Conservation (phyloP, 192 early-diverging fungal genomes). For the Coemansia sp. region DNA sequence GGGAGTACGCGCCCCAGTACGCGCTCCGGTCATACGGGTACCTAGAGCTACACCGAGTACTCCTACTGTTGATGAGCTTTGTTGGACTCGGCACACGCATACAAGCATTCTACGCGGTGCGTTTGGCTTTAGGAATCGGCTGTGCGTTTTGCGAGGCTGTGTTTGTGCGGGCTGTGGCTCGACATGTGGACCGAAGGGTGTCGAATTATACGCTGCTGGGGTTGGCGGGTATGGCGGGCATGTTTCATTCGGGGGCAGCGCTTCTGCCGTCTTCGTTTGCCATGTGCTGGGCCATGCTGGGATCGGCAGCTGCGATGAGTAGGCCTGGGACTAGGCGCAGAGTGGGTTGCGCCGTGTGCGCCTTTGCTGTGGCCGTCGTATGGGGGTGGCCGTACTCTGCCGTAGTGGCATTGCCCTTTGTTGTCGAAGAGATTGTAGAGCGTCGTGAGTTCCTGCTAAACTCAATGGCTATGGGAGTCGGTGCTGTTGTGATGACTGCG, state of each 20-base stretch:
- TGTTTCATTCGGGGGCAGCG: constrained; percentile 82
- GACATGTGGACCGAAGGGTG: constrained; percentile 63
- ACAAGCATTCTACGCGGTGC: constrained; percentile 75
- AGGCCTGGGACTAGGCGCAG: constrained; percentile 56
- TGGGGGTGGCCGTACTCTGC: constrained; percentile 91
- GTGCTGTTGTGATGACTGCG: constrained; percentile 27
- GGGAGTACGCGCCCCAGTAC: constrained; percentile 93
- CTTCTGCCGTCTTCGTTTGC: constrained; percentile 90
- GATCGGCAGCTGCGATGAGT: constrained; percentile 66
- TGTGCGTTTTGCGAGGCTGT: constrained; percentile 68
- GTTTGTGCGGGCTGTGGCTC: constrained; percentile 66
- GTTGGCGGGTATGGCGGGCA: constrained; percentile 73
- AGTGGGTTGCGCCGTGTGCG: constrained; percentile 61
- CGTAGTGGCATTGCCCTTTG: constrained; percentile 72
- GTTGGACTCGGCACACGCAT: constrained; percentile 31
- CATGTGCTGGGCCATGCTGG: constrained; percentile 82
- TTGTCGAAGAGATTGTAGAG: constrained; percentile 66
- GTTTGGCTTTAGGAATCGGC: constrained; percentile 63
- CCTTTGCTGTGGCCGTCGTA: constrained; percentile 64
- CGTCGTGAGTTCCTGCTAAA: background rate
- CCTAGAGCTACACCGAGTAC: constrained; percentile 60
- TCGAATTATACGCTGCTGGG: constrained; percentile 68
- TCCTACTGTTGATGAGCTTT: constrained; percentile 51
- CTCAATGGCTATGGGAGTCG: constrained; percentile 37
- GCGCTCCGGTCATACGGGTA: constrained; percentile 88